Evolutionary conservation across 371 early-diverging fungal species (phyloP).

Genomic region (Mucor racemosus): DNA sequence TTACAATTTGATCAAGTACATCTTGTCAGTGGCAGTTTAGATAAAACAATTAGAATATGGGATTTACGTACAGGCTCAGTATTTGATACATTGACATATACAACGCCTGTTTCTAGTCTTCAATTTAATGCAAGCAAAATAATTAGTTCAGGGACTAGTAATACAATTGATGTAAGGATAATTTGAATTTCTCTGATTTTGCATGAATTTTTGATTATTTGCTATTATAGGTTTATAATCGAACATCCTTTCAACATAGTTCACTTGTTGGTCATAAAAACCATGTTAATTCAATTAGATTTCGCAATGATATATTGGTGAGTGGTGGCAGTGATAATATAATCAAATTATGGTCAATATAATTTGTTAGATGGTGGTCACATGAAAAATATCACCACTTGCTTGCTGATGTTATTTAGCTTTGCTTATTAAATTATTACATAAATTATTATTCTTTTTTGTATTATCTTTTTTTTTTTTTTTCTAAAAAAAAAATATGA

Average conservation of each 20-base stretch:
- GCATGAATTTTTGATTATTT: background rate
- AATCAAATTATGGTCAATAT: constrained; percentile 63
- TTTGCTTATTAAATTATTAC: background rate
- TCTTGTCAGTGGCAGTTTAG: constrained; percentile 81
- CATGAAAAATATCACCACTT: background rate
- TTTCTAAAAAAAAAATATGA: background rate
- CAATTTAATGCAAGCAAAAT: constrained; percentile 65
- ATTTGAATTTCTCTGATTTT: background rate
- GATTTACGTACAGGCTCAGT: constrained; percentile 79
- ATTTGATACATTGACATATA: constrained; percentile 64
- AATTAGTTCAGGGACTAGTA: constrained; percentile 52
- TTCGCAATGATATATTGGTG: constrained; percentile 55
- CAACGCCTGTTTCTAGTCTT: constrained; percentile 60
- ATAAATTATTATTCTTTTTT: constrained; percentile 2
- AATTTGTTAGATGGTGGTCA: constrained; percentile 7
- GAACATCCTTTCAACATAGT: constrained; percentile 64
- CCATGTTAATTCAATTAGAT: constrained; percentile 53
- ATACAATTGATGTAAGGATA: constrained; percentile 54
- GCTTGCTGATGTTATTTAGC: too few relatives aligned
- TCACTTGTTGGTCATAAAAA: constrained; percentile 54
- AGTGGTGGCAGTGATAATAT: constrained; percentile 63
- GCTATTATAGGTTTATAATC: constrained; percentile 60
- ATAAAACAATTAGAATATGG: constrained; percentile 84
- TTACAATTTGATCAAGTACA: constrained; percentile 80
- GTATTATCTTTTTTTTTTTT: background rate